A percentile compares a stretch with the other conserved stretches of the same genome.
Conservation (phyloP, 2,329 filamentous ascomycete species). For the Daldinia sp. region DNA sequence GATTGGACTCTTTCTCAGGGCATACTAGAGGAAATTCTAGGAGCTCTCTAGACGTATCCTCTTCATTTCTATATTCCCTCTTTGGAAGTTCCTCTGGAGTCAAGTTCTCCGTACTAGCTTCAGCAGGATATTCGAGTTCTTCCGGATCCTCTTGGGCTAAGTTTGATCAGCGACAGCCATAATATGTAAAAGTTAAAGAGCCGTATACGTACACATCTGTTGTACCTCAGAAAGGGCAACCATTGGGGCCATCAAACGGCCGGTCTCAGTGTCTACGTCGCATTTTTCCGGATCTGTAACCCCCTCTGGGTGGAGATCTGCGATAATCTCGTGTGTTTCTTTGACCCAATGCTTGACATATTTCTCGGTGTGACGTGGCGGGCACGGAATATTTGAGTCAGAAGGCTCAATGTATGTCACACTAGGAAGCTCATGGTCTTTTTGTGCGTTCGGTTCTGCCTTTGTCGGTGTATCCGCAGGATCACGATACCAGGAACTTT, state of each 20-base stretch:
- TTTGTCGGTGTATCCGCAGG: neutral
- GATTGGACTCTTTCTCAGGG: neutral
- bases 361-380: neutral
- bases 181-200: neutral
- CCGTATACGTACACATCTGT: conserved; percentile 26
- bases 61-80: neutral
- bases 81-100: neutral
- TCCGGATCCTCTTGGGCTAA: neutral
- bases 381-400: neutral
- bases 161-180: neutral
- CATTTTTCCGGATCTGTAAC: conserved; percentile 44
- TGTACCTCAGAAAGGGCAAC: conserved; percentile 44
- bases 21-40: neutral
- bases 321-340: conserved; percentile 12
- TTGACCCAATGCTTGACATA: conserved; percentile 36
- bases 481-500: too few species aligned
- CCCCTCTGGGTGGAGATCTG: conserved; percentile 46
- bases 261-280: conserved; percentile 52
- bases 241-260: conserved; percentile 47
- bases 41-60: neutral
- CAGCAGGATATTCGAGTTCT: neutral
- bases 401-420: neutral
- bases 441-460: neutral
- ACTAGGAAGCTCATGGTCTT: neutral
- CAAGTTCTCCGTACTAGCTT: neutral